Evolutionary conservation across 371 early-diverging fungal species (phyloP), one percentile per base, ranked within the genome.

Genomic region (Mucor circinelloides): DNA sequence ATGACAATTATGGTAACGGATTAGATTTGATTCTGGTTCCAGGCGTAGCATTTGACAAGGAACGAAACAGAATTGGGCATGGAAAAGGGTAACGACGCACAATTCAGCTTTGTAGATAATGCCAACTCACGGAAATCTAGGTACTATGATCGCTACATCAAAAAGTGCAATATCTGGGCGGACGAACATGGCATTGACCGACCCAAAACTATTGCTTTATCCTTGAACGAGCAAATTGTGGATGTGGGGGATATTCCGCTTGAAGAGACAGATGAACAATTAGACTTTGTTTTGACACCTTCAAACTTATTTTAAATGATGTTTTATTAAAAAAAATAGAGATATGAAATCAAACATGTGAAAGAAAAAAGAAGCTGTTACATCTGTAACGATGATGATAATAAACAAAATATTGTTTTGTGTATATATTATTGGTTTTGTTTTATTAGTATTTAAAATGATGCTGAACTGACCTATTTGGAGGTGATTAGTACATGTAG

Each of bases 11-110:
- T 28, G 86, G 86, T 6, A 3, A 68, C 88, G 63, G 90, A 82
- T 70, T 73, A 27, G 91, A 91, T 66, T 69, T 91, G 59, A 87
- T 90, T 46, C 74, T 91, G 52, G 85, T 90, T 62, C 90, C 90
- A 52, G 91, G 88, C 23, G 70, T 91, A 12, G 90, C 87, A 7
- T 91, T 91, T 78, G 92, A 90, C 68, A 61, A 60, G n/a, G 67
- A 76, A 28, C 79, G 83, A 57, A 87, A 87, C 70, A 75, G 90
- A 30, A 80, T 91, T 50, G 92, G 90, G 6, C 92, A 91, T 66
- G 90, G 92, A 12, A 88, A 88, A 81, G 92, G 92, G 86, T 89
- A 82, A 73, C 5, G 1, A 40, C 9, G 60, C 15, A 15, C 12
- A 25, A 27, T 13, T 12, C 23, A 50, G 2, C 12, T 25, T 1